Conservation (phyloP, 306 rosid genomes). For the Lotus japonicus region DNA sequence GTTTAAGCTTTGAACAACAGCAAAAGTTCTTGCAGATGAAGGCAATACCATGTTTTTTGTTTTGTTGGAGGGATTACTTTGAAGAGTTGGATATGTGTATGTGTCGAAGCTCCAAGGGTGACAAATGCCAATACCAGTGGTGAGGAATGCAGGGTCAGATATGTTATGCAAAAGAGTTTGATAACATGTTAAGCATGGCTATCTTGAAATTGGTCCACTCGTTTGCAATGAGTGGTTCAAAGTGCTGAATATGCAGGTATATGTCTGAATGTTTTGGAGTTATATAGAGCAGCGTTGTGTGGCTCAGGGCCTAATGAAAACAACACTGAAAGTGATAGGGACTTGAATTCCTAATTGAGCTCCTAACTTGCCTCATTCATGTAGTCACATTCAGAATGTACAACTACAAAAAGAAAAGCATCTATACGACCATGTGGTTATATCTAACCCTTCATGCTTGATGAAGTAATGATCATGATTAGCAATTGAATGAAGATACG, state of each 20-base stretch:
- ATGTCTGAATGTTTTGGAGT: conserved; percentile 14
- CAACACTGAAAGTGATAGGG: conserved; percentile 21
- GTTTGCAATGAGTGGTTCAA: conserved; percentile 23
- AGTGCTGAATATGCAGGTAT: conserved; percentile 3
- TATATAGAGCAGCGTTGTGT: conserved; percentile 19
- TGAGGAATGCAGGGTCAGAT: conserved; percentile 14
- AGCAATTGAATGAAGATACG: neutral
- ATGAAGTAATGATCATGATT: neutral
- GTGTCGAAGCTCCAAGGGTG: conserved; percentile 4
- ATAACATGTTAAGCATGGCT: conserved; percentile 2
- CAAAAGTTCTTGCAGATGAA: neutral
- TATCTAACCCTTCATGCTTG: neutral
- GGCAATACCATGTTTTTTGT: conserved; percentile 46
- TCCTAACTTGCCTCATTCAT: neutral
- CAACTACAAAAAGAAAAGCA: neutral
- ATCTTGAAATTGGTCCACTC: conserved; percentile 29
- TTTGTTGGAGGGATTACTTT: neutral
- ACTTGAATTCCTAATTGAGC: conserved; percentile 2
- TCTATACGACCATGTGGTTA: neutral
- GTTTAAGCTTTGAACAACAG: neutral
- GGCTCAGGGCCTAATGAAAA: conserved; percentile 19
- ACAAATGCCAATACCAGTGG: neutral
- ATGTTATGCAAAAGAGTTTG: conserved; percentile 9
- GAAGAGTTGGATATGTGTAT: neutral
- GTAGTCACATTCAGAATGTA: conserved; percentile 20